These are phyloP conservation scores for Nakazawaea sp. DNA, from an alignment of 805 yeast species.

Conservation along the genomic window DNA sequence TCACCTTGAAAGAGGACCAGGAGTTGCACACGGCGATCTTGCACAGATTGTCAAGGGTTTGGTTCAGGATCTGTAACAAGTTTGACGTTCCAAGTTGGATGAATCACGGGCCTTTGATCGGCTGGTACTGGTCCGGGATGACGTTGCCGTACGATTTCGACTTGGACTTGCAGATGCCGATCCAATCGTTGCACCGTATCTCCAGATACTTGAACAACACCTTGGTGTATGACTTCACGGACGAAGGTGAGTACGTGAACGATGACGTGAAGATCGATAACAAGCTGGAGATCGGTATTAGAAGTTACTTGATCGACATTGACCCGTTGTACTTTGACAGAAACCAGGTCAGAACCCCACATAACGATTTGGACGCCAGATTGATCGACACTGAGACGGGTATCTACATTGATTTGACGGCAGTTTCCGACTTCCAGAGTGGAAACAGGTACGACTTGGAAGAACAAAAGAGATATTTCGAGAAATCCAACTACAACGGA, in stretches of 20 bases:
- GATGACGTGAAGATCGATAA: slow-evolving; percentile 40
- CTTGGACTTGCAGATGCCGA: slow-evolving; percentile 53
- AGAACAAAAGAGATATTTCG: slow-evolving; percentile 3
- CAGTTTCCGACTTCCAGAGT: slow-evolving; percentile 20
- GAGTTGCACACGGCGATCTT: slow-evolving; percentile 27
- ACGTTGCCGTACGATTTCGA: slow-evolving; percentile 57
- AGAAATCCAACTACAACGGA: slow-evolving; percentile 7
- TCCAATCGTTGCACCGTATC: slow-evolving; percentile 20
- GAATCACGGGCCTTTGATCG: slow-evolving; percentile 53
- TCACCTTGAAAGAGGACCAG: slow-evolving; percentile 20
- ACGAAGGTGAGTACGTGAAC: slow-evolving; percentile 36
- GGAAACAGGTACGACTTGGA: slow-evolving; percentile 10
- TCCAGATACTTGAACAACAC: slow-evolving; percentile 37
- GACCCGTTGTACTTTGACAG: slow-evolving; percentile 12
- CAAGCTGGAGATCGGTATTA: slow-evolving; percentile 9
- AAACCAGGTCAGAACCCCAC: slow-evolving; percentile 5
- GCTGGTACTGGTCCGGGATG: slow-evolving; percentile 55
- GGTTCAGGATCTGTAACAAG: slow-evolving; percentile 35
- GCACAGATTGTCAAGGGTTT: slow-evolving; percentile 39
- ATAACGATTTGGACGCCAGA: slow-evolving; percentile 26
- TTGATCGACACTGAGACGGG: slow-evolving; percentile 44
- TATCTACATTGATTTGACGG: slow-evolving; percentile 43
- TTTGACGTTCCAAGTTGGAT: slow-evolving; percentile 45
- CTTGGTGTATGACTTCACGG: slow-evolving; percentile 30
- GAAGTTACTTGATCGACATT: slow-evolving; percentile 10